These are phyloP conservation scores for Verticillium dahliae DNA, from an alignment of 2,329 filamentous ascomycete genomes.

Conservation along the genomic window DNA sequence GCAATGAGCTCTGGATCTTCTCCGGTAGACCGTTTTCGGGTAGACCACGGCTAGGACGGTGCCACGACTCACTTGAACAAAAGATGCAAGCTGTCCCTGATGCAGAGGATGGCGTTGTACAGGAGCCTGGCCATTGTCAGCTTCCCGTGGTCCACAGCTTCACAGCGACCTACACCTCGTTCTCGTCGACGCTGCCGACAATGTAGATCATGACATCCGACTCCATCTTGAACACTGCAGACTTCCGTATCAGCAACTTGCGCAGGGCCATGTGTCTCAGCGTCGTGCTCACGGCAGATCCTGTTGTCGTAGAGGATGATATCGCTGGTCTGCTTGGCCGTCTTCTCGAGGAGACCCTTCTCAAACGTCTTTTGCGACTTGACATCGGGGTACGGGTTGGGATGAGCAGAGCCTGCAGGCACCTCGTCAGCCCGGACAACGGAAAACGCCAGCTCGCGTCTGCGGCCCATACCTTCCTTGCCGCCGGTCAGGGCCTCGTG, in stretches of 20 bases:
- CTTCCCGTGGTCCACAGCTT: background rate
- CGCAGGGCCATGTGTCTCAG: conserved; percentile 36
- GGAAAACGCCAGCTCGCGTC: background rate
- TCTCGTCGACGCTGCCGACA: conserved; percentile 86
- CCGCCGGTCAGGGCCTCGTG: conserved; percentile 29
- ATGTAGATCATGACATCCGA: conserved; percentile 96
- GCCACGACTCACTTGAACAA: conserved; percentile 69
- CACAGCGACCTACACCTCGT: conserved; percentile 57
- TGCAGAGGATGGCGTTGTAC: conserved; percentile 88
- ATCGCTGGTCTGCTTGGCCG: conserved; percentile 88
- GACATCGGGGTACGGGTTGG: conserved; percentile 75
- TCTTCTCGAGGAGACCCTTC: conserved; percentile 93
- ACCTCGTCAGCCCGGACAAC: background rate
- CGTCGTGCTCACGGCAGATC: conserved; percentile 34
- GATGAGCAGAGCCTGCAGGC: background rate
- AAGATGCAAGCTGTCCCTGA: conserved; percentile 84
- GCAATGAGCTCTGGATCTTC: background rate
- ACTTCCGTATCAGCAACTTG: conserved; percentile 18
- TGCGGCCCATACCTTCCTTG: conserved; percentile 12
- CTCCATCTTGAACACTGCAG: conserved; percentile 75
- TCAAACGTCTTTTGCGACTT: conserved; percentile 97
- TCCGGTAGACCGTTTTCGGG: background rate
- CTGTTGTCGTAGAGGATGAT: conserved; percentile 97
- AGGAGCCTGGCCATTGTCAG: conserved; percentile 43
- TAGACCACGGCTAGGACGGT: background rate